Evolutionary conservation across 1,284 basidiomycete genomes (phyloP).

Genomic region (Erythrobasidium hasegawianum): DNA sequence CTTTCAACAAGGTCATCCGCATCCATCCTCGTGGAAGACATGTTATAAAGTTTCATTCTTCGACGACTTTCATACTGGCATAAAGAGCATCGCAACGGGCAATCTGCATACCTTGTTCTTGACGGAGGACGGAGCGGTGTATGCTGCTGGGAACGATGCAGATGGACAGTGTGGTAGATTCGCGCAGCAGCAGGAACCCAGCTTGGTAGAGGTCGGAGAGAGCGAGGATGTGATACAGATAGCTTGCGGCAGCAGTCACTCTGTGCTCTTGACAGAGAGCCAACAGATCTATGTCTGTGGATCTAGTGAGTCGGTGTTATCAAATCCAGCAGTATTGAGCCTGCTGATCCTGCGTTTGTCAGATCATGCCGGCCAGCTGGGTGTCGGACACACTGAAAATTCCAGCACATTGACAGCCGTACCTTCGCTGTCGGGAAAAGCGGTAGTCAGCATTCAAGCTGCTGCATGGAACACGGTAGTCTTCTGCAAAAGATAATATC

Average conservation of each 20-base stretch:
- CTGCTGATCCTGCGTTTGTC: not conserved
- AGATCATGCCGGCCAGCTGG: conserved; percentile 29
- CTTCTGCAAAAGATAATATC: too few species aligned
- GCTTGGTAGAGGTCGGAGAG: conserved; percentile 6
- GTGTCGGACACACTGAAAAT: not conserved
- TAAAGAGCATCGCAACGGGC: conserved; percentile 16
- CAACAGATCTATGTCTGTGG: conserved; percentile 11
- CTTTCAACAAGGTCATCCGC: conserved; percentile 21
- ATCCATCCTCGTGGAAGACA: conserved; percentile 1
- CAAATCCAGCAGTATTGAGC: not conserved
- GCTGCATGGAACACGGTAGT: not conserved
- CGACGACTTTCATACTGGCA: conserved; percentile 4
- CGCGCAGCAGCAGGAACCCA: conserved; percentile 11
- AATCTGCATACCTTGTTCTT: conserved; percentile 20
- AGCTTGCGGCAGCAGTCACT: conserved; percentile 23
- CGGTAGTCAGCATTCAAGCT: not conserved
- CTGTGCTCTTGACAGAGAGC: conserved; percentile 5
- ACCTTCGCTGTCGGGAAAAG: not conserved
- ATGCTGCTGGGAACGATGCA: conserved; percentile 14
- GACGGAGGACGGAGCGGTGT: conserved; percentile 16
- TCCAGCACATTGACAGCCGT: not conserved
- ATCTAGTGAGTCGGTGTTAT: conserved; percentile 9
- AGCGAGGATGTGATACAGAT: conserved; percentile 14
- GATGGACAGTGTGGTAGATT: conserved; percentile 26
- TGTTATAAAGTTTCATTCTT: conserved; percentile 13